These are phyloP conservation scores for Paraglomus brasilianum DNA, from an alignment of 192 early-diverging fungal genomes.

Conservation along the genomic window DNA sequence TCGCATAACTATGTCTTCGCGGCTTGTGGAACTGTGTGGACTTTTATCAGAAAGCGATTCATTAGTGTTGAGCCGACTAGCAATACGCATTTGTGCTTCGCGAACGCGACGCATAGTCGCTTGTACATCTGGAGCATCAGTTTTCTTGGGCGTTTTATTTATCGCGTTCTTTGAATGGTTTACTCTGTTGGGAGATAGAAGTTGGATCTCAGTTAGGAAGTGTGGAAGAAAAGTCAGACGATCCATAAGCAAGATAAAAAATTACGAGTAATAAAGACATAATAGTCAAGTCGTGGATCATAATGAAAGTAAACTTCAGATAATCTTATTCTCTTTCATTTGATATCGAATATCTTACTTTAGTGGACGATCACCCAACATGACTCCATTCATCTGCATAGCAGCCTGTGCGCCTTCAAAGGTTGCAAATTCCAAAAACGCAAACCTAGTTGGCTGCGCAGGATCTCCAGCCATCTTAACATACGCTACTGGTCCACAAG, in stretches of 20 bases:
- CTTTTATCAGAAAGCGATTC: conserved; percentile 7
- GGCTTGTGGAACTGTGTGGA: background rate
- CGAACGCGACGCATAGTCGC: conserved; percentile 50
- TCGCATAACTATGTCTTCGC: conserved; percentile 27
- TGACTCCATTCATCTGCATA: conserved; percentile 61
- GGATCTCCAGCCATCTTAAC: conserved; percentile 79
- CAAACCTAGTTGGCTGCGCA: conserved; percentile 64
- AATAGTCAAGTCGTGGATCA: too few relatives aligned
- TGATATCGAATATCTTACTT: too few relatives aligned
- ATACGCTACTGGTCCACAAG: conserved; percentile 64
- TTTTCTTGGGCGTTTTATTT: conserved; percentile 56
- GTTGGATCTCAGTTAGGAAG: too few relatives aligned
- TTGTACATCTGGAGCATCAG: conserved; percentile 40
- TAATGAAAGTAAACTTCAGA: too few relatives aligned
- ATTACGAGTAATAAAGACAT: too few relatives aligned
- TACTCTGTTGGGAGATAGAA: conserved; percentile 42
- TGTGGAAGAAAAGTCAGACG: too few relatives aligned
- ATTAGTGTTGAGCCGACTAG: conserved; percentile 34
- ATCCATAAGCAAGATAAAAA: too few relatives aligned
- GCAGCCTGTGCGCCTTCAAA: conserved; percentile 55
- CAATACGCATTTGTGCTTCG: conserved; percentile 53
- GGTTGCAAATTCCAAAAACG: conserved; percentile 77
- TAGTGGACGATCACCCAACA: conserved; percentile 61
- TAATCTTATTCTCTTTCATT: too few relatives aligned
- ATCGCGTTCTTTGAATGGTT: conserved; percentile 79